Evolutionary conservation across 2,329 filamentous ascomycete genomes (phyloP).

Genomic region (Claviceps sp.): DNA sequence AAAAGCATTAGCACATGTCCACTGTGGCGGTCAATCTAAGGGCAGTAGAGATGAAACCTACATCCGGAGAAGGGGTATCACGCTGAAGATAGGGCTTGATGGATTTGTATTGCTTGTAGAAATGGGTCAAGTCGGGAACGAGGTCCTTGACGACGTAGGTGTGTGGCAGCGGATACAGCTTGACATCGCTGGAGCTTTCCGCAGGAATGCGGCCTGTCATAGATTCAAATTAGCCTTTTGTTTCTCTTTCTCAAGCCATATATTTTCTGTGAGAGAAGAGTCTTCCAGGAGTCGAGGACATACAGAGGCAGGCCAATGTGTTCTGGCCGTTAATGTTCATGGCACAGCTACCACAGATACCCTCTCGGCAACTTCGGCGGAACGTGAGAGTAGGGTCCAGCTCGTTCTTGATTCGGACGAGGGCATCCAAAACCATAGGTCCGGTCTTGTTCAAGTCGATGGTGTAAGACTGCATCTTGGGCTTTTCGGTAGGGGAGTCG

Average conservation of each 20-base stretch:
- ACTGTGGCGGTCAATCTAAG: no score
- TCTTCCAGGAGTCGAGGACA: slow-evolving; percentile 22
- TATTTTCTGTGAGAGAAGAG: neutral
- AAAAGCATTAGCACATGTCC: neutral
- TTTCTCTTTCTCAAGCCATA: no score
- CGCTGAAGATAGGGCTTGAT: slow-evolving; percentile 98
- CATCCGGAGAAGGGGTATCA: slow-evolving; percentile 69
- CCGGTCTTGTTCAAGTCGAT: slow-evolving; percentile 98
- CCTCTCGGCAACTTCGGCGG: slow-evolving; percentile 89
- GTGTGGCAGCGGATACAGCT: slow-evolving; percentile 96
- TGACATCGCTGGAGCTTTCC: slow-evolving; percentile 66
- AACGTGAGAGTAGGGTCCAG: slow-evolving; percentile 93
- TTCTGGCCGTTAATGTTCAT: slow-evolving; percentile 99
- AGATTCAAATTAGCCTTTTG: neutral
- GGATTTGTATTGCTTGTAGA: slow-evolving; percentile 99
- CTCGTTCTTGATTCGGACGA: slow-evolving; percentile 99
- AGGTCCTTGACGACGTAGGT: slow-evolving; percentile 99
- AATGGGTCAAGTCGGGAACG: slow-evolving; percentile 92
- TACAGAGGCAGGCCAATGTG: slow-evolving; percentile 95
- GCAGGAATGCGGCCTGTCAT: slow-evolving; percentile 76
- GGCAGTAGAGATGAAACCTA: slow-evolving; percentile 33
- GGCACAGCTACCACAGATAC: slow-evolving; percentile 95
- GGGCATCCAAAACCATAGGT: slow-evolving; percentile 92
- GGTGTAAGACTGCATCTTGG: slow-evolving; percentile 86
- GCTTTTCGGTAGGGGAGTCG: slow-evolving; percentile 83